Percentiles rank a stretch among this genome's conserved stretches.
Conservation (phyloP, 345 rosid species). For the Passiflora organensis region DNA sequence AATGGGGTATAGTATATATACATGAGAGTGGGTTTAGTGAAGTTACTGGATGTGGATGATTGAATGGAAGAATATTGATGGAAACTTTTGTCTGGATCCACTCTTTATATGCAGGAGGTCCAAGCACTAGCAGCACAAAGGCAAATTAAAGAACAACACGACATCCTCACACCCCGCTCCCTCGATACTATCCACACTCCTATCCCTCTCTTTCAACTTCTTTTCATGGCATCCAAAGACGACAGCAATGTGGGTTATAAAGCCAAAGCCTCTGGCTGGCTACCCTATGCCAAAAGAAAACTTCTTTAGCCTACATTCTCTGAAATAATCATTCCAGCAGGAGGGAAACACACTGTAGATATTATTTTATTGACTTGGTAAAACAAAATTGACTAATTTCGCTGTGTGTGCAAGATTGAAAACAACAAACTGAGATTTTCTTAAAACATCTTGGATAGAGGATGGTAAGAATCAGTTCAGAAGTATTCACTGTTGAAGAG, state of each 20-base stretch:
- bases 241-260: constrained; percentile 33
- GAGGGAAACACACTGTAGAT: background rate
- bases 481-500: constrained; percentile 6
- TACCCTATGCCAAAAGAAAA: background rate
- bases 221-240: constrained; percentile 53
- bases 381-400: too few species aligned
- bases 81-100: constrained; percentile 38
- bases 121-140: constrained; percentile 33
- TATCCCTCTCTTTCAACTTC: constrained; percentile 27
- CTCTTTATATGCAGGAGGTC: constrained; percentile 23
- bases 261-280: constrained; percentile 20
- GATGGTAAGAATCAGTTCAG: too few species aligned
- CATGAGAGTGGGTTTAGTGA: too few species aligned
- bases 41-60: constrained; percentile 17
- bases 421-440: too few species aligned
- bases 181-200: constrained; percentile 34
- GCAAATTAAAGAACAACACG: constrained; percentile 21
- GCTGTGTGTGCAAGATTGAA: too few species aligned
- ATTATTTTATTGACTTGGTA: too few species aligned
- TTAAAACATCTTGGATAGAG: too few species aligned
- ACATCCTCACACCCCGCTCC: constrained; percentile 37
- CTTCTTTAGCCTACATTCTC: background rate
- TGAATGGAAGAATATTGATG: constrained; percentile 32
- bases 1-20: too few species aligned
- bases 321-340: background rate